A percentile compares a stretch with the other conserved stretches of the same genome.
These are phyloP conservation scores for Daldinia bambusicola DNA, from an alignment of 495 filamentous ascomycete genomes.

Conservation along the genomic window DNA sequence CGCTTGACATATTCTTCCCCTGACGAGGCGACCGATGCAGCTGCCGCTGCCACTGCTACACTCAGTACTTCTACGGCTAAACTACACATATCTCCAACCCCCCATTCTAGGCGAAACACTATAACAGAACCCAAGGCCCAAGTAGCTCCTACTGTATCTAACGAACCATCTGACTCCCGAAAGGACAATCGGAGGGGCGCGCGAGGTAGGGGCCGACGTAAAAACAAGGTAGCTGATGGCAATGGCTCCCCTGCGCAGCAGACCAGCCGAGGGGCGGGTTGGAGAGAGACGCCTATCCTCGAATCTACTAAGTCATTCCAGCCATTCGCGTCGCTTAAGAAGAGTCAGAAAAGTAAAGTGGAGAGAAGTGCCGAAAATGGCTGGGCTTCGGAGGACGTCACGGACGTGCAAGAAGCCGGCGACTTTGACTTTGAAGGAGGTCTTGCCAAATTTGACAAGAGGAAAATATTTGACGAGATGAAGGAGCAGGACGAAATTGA, in stretches of 20 bases:
- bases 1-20: conserved; percentile 42
- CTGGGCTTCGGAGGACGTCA: conserved; percentile 96
- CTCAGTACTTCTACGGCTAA: conserved; percentile 18
- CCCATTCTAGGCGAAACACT: conserved; percentile 3
- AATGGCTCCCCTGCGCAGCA: conserved; percentile 32
- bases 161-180: conserved; percentile 32
- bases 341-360: conserved; percentile 58
- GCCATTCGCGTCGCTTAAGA: conserved; percentile 66
- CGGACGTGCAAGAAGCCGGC: conserved; percentile 92
- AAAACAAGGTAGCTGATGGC: conserved; percentile 12
- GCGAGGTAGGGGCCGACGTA: conserved; percentile 50
- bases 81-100: conserved; percentile 27
- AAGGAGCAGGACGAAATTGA: conserved; percentile 85
- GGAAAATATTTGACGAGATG: conserved; percentile 86
- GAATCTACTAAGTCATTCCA: conserved; percentile 68
- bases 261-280: conserved; percentile 69
- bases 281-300: conserved; percentile 84
- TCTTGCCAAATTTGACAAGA: conserved; percentile 93
- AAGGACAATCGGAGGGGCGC: conserved; percentile 49
- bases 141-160: conserved; percentile 20
- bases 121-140: conserved; percentile 16
- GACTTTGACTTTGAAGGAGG: conserved; percentile 94
- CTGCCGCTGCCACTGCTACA: conserved; percentile 8
- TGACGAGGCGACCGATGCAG: conserved; percentile 40
- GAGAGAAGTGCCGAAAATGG: conserved; percentile 75